These are phyloP conservation scores for Kodamaea kaohsiungensis DNA, from an alignment of 805 yeast genomes.

Conservation along the genomic window DNA sequence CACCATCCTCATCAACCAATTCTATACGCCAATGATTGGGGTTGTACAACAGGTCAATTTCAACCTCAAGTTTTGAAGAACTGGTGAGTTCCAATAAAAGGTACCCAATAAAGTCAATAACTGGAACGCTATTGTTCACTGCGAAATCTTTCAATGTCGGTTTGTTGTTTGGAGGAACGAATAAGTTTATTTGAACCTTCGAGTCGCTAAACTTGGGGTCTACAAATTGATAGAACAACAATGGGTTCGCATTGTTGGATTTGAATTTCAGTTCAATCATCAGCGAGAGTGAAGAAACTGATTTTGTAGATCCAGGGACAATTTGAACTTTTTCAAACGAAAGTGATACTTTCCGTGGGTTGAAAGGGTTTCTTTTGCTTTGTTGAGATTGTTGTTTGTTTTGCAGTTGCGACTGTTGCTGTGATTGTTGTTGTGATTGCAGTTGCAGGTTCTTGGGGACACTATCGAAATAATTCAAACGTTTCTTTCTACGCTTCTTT, in stretches of 20 bases:
- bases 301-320: constrained; percentile 26
- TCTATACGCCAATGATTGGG: constrained; percentile 77
- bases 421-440: constrained; percentile 5
- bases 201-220: constrained; percentile 20
- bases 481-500: constrained; percentile 19
- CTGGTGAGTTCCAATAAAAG: constrained; percentile 23
- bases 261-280: constrained; percentile 41
- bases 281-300: constrained; percentile 30
- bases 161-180: constrained; percentile 32
- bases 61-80: background rate
- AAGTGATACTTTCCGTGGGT: constrained; percentile 5
- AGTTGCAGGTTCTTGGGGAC: constrained; percentile 11
- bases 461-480: constrained; percentile 18
- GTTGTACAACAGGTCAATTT: constrained; percentile 29
- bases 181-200: constrained; percentile 24
- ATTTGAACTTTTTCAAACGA: constrained; percentile 25
- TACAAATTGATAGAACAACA: constrained; percentile 44
- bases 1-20: constrained; percentile 91
- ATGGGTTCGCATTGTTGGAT: constrained; percentile 42
- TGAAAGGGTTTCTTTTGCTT: background rate
- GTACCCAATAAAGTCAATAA: constrained; percentile 44
- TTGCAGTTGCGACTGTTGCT: background rate
- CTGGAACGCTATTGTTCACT: constrained; percentile 28
- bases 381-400: background rate
- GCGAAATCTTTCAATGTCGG: constrained; percentile 27